Conservation (phyloP, 2,329 filamentous ascomycete species). For the Chaetomium globosum region DNA sequence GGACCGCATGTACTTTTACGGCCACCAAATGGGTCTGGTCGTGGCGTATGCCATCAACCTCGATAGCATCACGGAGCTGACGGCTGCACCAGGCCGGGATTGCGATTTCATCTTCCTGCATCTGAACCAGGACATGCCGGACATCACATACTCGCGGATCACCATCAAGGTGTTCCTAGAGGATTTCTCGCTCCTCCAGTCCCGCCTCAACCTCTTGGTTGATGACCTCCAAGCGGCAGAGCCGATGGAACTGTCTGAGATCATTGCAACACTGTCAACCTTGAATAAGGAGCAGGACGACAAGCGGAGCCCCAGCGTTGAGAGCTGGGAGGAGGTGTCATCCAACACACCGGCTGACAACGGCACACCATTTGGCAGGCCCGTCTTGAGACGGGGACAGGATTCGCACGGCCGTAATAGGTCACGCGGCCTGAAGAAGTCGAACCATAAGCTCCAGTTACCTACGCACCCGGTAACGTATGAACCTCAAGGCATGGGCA, state of each 20-base stretch:
- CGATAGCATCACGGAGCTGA: slow-evolving; percentile 81
- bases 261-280: slow-evolving; percentile 72
- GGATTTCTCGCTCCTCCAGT: slow-evolving; percentile 77
- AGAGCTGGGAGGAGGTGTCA: slow-evolving; percentile 88
- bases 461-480: slow-evolving; percentile 80
- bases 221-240: slow-evolving; percentile 75
- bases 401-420: slow-evolving; percentile 45
- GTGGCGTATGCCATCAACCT: slow-evolving; percentile 78
- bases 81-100: slow-evolving; percentile 82
- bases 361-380: slow-evolving; percentile 50
- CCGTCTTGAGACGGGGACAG: slow-evolving; percentile 41
- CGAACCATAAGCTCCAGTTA: slow-evolving; percentile 73
- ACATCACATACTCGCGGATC: slow-evolving; percentile 69
- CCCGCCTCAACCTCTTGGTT: slow-evolving; percentile 81
- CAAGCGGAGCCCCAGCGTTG: slow-evolving; percentile 70
- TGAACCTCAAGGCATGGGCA: slow-evolving; percentile 78
- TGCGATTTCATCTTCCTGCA: slow-evolving; percentile 93
- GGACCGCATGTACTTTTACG: slow-evolving; percentile 92
- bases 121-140: slow-evolving; percentile 62
- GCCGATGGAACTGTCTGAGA: slow-evolving; percentile 66
- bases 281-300: slow-evolving; percentile 68
- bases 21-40: slow-evolving; percentile 88
- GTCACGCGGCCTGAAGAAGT: slow-evolving; percentile 43
- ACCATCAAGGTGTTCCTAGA: slow-evolving; percentile 94
- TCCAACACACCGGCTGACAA: slow-evolving; percentile 62